Conservation (phyloP, 306 rosid species). For the Cucurbita moschata region DNA sequence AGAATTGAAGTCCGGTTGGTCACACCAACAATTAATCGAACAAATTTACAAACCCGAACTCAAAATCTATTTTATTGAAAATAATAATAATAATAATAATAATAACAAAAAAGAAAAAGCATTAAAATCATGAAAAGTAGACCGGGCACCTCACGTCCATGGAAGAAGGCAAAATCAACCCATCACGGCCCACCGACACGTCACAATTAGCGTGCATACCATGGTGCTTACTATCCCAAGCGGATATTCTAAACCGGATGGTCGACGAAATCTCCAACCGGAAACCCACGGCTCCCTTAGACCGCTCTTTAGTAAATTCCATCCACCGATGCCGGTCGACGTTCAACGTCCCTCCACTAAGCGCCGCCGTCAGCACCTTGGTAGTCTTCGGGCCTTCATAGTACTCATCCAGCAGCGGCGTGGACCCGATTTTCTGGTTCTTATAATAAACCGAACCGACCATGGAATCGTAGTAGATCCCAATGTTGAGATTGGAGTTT, state of each 20-base stretch:
- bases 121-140: slow-evolving; percentile 28
- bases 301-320: slow-evolving; percentile 45
- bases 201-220: slow-evolving; percentile 58
- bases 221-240: slow-evolving; percentile 59
- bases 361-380: slow-evolving; percentile 18
- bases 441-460: slow-evolving; percentile 37
- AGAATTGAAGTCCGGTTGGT: too few relatives aligned
- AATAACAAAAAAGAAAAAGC: neutral
- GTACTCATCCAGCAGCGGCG: slow-evolving; percentile 26
- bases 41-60: neutral
- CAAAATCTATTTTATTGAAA: neutral
- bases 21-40: neutral
- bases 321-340: slow-evolving; percentile 40
- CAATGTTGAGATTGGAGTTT: slow-evolving; percentile 61
- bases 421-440: slow-evolving; percentile 44
- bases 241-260: slow-evolving; percentile 42
- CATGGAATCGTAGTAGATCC: slow-evolving; percentile 41
- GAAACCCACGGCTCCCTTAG: slow-evolving; percentile 44
- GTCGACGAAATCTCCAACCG: slow-evolving; percentile 39
- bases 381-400: slow-evolving; percentile 61
- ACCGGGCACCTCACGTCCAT: slow-evolving; percentile 50
- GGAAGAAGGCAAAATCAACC: slow-evolving; percentile 27
- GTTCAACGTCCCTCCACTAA: slow-evolving; percentile 34
- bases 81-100: too few relatives aligned
- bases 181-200: slow-evolving; percentile 53